Evolutionary conservation across 164 flowering plant species (phyloP).

Genomic region (Taxillus chinensis): DNA sequence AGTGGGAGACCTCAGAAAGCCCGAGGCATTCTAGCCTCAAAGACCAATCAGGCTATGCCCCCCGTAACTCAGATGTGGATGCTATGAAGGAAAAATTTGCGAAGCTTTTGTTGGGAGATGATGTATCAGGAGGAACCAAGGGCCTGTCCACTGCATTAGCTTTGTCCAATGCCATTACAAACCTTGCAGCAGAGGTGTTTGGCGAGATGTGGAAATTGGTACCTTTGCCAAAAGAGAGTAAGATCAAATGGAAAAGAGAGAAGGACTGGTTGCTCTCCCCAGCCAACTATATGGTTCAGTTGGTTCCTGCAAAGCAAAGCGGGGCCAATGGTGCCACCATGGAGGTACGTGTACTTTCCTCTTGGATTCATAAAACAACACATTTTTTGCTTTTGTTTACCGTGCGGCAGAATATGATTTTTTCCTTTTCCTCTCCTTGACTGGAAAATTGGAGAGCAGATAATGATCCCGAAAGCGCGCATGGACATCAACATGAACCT

Average conservation of each 20-base stretch:
- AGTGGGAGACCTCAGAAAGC: slow-evolving; percentile 43
- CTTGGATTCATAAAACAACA: neutral
- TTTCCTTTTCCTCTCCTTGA: slow-evolving; percentile 3
- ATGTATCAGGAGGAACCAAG: slow-evolving; percentile 67
- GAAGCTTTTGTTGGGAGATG: slow-evolving; percentile 80
- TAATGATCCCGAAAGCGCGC: slow-evolving; percentile 93
- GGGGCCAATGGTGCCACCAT: slow-evolving; percentile 55
- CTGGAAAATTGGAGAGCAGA: slow-evolving; percentile 28
- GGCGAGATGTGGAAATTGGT: slow-evolving; percentile 98
- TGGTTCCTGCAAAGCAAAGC: slow-evolving; percentile 85
- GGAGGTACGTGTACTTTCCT: slow-evolving; percentile 40
- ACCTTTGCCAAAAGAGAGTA: slow-evolving; percentile 72
- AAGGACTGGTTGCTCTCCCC: slow-evolving; percentile 94
- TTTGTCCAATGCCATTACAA: slow-evolving; percentile 76
- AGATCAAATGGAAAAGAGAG: slow-evolving; percentile 67
- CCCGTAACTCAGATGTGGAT: slow-evolving; percentile 48
- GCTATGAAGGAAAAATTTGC: slow-evolving; percentile 81
- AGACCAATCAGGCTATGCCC: slow-evolving; percentile 27
- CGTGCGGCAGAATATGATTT: neutral
- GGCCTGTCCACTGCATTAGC: slow-evolving; percentile 70
- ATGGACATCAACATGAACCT: slow-evolving; percentile 84
- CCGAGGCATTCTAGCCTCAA: slow-evolving; percentile 28
- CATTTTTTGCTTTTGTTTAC: neutral
- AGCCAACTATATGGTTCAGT: slow-evolving; percentile 82
- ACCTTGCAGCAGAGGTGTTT: slow-evolving; percentile 81